Evolutionary conservation across 2,329 filamentous ascomycete genomes (phyloP).

Genomic region (Nigrograna mackinnonii): DNA sequence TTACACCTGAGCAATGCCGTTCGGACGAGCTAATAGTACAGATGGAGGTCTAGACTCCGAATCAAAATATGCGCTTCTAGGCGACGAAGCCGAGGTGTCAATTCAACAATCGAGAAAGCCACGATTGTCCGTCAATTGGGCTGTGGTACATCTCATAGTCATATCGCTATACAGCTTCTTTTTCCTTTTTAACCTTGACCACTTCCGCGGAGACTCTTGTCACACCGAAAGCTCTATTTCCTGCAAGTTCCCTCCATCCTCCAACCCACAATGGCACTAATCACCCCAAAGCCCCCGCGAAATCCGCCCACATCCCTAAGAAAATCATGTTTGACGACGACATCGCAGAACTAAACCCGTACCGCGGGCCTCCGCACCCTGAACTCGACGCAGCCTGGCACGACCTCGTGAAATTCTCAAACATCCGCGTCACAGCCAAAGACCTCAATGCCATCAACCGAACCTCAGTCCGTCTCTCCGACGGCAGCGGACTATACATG

Average conservation of each 20-base stretch:
- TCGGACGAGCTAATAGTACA: no score
- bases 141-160: no score
- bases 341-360: background rate
- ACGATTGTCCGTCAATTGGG: no score
- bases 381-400: background rate
- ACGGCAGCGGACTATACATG: background rate
- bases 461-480: background rate
- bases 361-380: background rate
- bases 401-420: background rate
- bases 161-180: background rate
- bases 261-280: background rate
- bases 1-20: no score
- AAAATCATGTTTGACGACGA: background rate
- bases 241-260: background rate
- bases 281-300: background rate
- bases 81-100: no score
- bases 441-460: background rate
- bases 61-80: no score
- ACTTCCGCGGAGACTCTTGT: background rate
- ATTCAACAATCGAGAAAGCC: no score
- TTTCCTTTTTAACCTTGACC: background rate
- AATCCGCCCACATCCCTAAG: background rate
- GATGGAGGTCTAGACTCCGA: no score
- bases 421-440: background rate
- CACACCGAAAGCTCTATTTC: background rate